Conservation (phyloP, 305 asterid genomes). For the Solanum chacoense region DNA sequence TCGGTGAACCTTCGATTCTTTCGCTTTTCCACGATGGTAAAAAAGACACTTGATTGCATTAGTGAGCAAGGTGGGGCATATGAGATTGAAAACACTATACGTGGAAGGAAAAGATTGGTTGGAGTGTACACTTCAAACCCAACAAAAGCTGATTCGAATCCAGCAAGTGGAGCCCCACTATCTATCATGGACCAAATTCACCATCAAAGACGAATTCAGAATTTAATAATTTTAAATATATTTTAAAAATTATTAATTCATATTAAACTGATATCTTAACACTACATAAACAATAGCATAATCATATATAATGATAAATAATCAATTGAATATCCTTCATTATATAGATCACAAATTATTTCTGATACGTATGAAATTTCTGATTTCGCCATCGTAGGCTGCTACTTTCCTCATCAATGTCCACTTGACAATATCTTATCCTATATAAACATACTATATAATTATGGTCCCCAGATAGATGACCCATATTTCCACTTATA, state of each 20-base stretch:
- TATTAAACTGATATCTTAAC: background rate
- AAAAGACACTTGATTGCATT: background rate
- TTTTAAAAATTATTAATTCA: too few species aligned
- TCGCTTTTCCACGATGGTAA: too few species aligned
- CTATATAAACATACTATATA: background rate
- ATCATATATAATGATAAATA: too few species aligned
- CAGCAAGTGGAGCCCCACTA: background rate
- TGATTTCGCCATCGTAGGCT: background rate
- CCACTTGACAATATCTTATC: background rate
- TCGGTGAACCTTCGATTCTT: too few species aligned
- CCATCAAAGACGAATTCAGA: background rate
- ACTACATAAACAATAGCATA: background rate
- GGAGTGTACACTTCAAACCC: background rate
- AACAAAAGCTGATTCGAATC: background rate
- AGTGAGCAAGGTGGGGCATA: background rate
- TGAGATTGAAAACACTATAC: background rate
- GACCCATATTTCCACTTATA: background rate
- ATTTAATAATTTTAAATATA: background rate
- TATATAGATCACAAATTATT: too few species aligned
- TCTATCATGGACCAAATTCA: background rate
- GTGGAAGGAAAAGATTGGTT: background rate
- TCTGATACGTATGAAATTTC: rapidly evolving
- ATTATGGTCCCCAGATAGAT: background rate
- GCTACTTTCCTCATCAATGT: background rate
- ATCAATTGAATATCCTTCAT: too few species aligned